Percentiles rank a stretch among this genome's conserved stretches.
Evolutionary conservation across 2,329 filamentous ascomycete genomes (phyloP).

Genomic region (Emmonsiellopsis sp.): DNA sequence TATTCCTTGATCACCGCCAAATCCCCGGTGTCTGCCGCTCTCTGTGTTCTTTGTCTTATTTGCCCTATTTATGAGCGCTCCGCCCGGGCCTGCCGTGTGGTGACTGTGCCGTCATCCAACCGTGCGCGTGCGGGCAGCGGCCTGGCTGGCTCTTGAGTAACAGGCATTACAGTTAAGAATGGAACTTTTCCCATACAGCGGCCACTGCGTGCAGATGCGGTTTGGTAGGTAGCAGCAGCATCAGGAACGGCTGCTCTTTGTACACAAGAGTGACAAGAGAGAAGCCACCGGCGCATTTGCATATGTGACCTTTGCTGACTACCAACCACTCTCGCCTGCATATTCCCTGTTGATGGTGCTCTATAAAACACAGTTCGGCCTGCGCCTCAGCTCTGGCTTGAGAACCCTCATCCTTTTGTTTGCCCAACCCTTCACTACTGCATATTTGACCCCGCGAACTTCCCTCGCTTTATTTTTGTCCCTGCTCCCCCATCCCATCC

Average conservation of each 20-base stretch:
- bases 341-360: background rate
- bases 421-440: background rate
- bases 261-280: background rate
- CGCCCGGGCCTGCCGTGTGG: background rate
- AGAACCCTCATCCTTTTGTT: background rate
- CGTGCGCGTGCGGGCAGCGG: background rate
- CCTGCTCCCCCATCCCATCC: conserved; percentile 22
- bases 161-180: background rate
- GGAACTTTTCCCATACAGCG: background rate
- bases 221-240: conserved; percentile 6
- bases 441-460: background rate
- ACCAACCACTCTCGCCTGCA: background rate
- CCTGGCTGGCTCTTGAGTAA: background rate
- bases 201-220: background rate
- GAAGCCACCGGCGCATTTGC: background rate
- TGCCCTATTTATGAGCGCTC: background rate
- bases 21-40: background rate
- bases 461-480: conserved; percentile 39
- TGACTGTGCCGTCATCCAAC: background rate
- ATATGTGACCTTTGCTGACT: conserved; percentile 3
- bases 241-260: conserved; percentile 7
- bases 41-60: background rate
- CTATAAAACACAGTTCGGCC: conserved; percentile 7
- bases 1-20: background rate
- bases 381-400: background rate